Base-by-base conservation (phyloP, 1,284 basidiomycete genomes). In the Pyrrhoderma noxium region DNA sequence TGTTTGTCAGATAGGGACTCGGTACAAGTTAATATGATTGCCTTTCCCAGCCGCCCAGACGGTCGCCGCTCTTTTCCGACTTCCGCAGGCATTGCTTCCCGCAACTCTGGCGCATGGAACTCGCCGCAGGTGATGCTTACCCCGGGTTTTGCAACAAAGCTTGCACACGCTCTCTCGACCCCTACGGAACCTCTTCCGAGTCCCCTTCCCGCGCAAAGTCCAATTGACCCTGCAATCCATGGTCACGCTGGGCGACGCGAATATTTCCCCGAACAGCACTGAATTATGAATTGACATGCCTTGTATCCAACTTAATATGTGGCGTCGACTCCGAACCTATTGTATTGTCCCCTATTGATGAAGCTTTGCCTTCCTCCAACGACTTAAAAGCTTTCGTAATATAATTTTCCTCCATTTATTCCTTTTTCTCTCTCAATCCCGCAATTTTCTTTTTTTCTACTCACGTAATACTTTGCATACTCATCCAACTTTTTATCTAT, bases 181-280 rank as follows among this genome's bases (percentile, higher is more conserved):
- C 48, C 52, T 16, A 47, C 52, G 4, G 43, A 31, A 11, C 46
- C 47, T 57, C 56, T 22, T 49, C 46, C 19, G 37, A 56, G 37
- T 39, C 59, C 8, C 48, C 52, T 2, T 42, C 49, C 46, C 18
- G 50, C 34, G 34, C 56, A 23, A 48, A 52, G 51, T 31, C 52
- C 52, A 13, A 44, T 57, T 16, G 59, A 56, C 39, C 59, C 59
- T 22, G 51, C 21, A 16, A 40, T 40, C 14, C 38, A 40, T 7
- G n/a, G n/a, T 16, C 38, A 40, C 38, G 21, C n/a, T 22, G 21
- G 7, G 5, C 21, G 8, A 40, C 38, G 38, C 38, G 38, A 40
- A 7, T 40, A 22, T 22, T 16, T 22, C 38, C 38, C 38, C n/a
- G 16, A 40, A 16, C 38, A 18, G 8, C 35, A 37, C 9, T 22